These are phyloP conservation scores for Hypoxylon sp. DNA, from an alignment of 2,329 filamentous ascomycete species.

Conservation along the genomic window DNA sequence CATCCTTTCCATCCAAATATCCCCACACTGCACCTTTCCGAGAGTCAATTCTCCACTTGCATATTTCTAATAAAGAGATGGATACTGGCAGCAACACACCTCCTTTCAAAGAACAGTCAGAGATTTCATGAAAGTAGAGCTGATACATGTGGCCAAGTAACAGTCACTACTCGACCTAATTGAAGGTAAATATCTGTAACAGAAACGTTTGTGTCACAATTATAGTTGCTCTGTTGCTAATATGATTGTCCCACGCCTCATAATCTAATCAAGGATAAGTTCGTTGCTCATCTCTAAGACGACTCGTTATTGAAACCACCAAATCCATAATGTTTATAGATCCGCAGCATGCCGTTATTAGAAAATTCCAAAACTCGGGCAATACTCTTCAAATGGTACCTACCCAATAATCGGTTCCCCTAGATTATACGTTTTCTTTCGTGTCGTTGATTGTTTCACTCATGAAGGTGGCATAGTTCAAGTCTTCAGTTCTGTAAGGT, in stretches of 20 bases:
- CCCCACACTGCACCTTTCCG: slow-evolving; percentile 20
- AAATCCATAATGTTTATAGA: neutral
- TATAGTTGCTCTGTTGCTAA: neutral
- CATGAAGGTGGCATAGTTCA: too few relatives aligned
- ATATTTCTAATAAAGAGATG: neutral
- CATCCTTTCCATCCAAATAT: slow-evolving; percentile 2
- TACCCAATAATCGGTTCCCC: neutral
- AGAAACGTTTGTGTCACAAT: too few relatives aligned
- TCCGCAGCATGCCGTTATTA: neutral
- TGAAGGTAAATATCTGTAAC: too few relatives aligned
- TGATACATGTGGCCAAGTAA: too few relatives aligned
- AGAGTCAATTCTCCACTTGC: neutral
- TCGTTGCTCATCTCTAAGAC: neutral
- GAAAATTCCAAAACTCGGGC: neutral
- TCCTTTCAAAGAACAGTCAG: too few relatives aligned
- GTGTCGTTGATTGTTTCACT: neutral
- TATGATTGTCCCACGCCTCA: neutral
- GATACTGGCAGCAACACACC: neutral
- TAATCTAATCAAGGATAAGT: neutral
- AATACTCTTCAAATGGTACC: neutral
- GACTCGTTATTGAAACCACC: neutral
- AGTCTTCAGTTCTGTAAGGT: neutral
- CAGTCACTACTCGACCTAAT: too few relatives aligned
- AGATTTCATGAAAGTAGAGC: too few relatives aligned
- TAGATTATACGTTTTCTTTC: neutral